These are phyloP conservation scores for Trapa incisa DNA, from an alignment of 345 rosid genomes.

Conservation along the genomic window DNA sequence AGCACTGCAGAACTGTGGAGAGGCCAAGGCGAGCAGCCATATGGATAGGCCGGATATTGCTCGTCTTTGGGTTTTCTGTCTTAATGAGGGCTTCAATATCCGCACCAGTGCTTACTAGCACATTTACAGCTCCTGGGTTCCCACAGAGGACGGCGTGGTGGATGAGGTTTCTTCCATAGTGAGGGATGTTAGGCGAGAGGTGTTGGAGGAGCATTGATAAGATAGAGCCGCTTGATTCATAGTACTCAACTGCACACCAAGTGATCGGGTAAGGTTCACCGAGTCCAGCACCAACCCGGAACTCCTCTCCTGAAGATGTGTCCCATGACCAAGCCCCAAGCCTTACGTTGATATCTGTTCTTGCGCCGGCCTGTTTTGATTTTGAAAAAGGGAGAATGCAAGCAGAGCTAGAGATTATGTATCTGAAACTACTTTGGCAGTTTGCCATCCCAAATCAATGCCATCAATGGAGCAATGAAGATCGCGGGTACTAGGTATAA, in stretches of 20 bases:
- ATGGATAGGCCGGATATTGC: conserved; percentile 58
- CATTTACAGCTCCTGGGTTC: conserved; percentile 51
- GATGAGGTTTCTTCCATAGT: conserved; percentile 72
- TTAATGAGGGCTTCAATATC: conserved; percentile 44
- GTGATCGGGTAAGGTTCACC: conserved; percentile 80
- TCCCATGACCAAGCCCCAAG: conserved; percentile 99
- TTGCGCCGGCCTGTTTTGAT: conserved; percentile 46
- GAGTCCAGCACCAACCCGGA: conserved; percentile 89
- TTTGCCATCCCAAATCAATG: neutral
- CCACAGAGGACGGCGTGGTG: conserved; percentile 91
- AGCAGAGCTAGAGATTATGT: neutral
- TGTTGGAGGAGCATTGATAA: conserved; percentile 53
- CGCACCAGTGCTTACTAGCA: conserved; percentile 55
- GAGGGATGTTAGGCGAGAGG: conserved; percentile 31
- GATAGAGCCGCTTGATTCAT: conserved; percentile 65
- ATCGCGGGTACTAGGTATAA: too few relatives aligned
- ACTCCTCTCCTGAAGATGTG: conserved; percentile 69
- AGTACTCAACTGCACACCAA: conserved; percentile 94
- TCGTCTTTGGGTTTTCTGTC: conserved; percentile 25
- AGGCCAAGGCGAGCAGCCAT: conserved; percentile 65
- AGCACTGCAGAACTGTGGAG: conserved; percentile 39
- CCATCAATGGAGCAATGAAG: too few relatives aligned
- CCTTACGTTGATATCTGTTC: conserved; percentile 45
- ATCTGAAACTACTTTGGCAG: neutral
- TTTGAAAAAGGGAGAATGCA: neutral